Conservation (phyloP, 2,329 filamentous ascomycete species). For the Cercospora sesami region DNA sequence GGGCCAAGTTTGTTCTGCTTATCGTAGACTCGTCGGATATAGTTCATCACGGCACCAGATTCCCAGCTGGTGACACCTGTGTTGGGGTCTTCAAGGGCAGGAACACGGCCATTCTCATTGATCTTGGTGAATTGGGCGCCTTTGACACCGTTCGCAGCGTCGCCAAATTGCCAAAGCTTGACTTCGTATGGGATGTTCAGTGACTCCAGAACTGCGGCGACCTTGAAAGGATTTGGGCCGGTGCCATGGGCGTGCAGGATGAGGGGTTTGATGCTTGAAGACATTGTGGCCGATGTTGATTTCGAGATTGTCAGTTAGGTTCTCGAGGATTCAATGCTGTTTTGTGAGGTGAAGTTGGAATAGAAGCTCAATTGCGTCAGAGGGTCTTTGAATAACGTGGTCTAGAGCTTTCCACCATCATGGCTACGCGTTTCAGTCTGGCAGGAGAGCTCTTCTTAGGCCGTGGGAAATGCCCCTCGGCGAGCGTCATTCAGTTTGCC, state of each 20-base stretch:
- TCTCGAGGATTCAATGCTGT: background rate
- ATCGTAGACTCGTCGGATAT: constrained; percentile 49
- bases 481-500: background rate
- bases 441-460: background rate
- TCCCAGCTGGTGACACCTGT: constrained; percentile 52
- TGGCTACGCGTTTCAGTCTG: background rate
- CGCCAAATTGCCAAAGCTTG: constrained; percentile 47
- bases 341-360: background rate
- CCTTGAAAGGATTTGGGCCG: constrained; percentile 48
- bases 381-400: background rate
- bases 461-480: background rate
- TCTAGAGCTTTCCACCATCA: background rate
- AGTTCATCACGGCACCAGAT: constrained; percentile 53
- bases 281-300: background rate
- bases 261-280: constrained; percentile 37
- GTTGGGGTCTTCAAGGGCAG: constrained; percentile 50
- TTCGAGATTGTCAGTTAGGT: background rate
- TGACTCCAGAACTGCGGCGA: constrained; percentile 46
- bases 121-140: constrained; percentile 43
- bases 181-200: constrained; percentile 45
- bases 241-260: constrained; percentile 45
- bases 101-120: constrained; percentile 49
- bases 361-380: constrained; percentile 2
- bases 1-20: constrained; percentile 43
- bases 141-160: constrained; percentile 43